Base-by-base conservation (phyloP, 352 stramenopile genomes). In the Phytophthora ohioensis region DNA sequence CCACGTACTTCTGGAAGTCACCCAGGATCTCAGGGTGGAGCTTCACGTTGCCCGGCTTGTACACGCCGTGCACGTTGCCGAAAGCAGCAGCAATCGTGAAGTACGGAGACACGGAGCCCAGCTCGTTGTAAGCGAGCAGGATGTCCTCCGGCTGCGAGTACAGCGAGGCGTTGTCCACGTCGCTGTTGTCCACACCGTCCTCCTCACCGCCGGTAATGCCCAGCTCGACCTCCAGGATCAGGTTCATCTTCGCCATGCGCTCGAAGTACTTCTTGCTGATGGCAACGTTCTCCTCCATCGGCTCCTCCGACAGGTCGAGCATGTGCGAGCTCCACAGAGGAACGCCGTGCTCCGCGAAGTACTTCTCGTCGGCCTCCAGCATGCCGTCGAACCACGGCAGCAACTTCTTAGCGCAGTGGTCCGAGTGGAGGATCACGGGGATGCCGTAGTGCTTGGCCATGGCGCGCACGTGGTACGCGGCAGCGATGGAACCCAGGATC, bases 341-440 rank as follows among this genome's bases (percentile, higher is more conserved):
- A 61, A 97, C 89, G 68, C 97, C 97, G 75, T 98, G 92, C 67
- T 91, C 79, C 47, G 82, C 85, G 76, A 98, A 99, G 93, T 99
- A 98, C 75, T 98, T 92, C 84, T 99, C 97, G 67, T 97, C 92
- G 31, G 97, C 97, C 45, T 91, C 81, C 45, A 99, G 82, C 82
- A 99, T 97, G 53, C 97, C 97, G 79, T 99, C 97, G 74, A 98
- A 98, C 97, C 97, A 99, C 48, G 97, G 97, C 75, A 99, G 85
- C 73, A 99, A 89, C 73, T 98, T 98, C 92, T 99, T 99, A 79
- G 97, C 95, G 87, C 97, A 99, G 85, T 99, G 97, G 82, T 99
- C 97, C 67, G 97, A 99, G 95, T 99, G 97, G 56, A 99, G 87
- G 61, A 99, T 96, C 45, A 99, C 97, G 5, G 97, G 96, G 64